Conservation (phyloP, 805 yeast genomes). For the Pachysolen tannophilus region DNA sequence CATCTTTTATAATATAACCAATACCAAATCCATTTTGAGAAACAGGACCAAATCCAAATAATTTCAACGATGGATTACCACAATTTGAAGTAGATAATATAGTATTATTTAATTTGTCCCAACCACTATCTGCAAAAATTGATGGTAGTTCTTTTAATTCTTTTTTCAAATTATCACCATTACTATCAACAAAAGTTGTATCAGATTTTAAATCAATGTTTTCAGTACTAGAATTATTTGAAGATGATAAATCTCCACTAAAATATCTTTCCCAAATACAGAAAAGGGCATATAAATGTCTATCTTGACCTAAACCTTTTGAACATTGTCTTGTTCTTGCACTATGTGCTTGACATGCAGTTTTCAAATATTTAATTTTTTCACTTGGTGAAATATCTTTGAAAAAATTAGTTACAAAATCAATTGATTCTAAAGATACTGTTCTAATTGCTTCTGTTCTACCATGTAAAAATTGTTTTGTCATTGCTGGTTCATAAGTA, state of each 20-base stretch:
- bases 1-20: slow-evolving; percentile 79
- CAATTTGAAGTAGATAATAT: slow-evolving; percentile 81
- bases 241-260: no score
- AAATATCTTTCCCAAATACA: slow-evolving; percentile 76
- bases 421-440: slow-evolving; percentile 71
- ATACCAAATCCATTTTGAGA: slow-evolving; percentile 88
- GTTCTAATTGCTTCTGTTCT: slow-evolving; percentile 89
- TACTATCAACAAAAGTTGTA: slow-evolving; percentile 18
- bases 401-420: slow-evolving; percentile 78
- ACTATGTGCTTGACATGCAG: slow-evolving; percentile 68
- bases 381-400: slow-evolving; percentile 53
- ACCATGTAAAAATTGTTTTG: slow-evolving; percentile 79
- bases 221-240: slow-evolving; percentile 15
- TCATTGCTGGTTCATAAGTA: slow-evolving; percentile 96
- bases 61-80: slow-evolving; percentile 81
- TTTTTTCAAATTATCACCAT: slow-evolving; percentile 13
- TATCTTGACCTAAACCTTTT: slow-evolving; percentile 81
- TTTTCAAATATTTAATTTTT: slow-evolving; percentile 50
- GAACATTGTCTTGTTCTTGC: slow-evolving; percentile 62
- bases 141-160: slow-evolving; percentile 47
- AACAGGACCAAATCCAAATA: slow-evolving; percentile 91
- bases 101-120: slow-evolving; percentile 79
- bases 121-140: slow-evolving; percentile 77
- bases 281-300: slow-evolving; percentile 81
- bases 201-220: slow-evolving; percentile 20